Evolutionary conservation across 2,329 filamentous ascomycete species (phyloP).

Genomic region (Arthroderma sp.): DNA sequence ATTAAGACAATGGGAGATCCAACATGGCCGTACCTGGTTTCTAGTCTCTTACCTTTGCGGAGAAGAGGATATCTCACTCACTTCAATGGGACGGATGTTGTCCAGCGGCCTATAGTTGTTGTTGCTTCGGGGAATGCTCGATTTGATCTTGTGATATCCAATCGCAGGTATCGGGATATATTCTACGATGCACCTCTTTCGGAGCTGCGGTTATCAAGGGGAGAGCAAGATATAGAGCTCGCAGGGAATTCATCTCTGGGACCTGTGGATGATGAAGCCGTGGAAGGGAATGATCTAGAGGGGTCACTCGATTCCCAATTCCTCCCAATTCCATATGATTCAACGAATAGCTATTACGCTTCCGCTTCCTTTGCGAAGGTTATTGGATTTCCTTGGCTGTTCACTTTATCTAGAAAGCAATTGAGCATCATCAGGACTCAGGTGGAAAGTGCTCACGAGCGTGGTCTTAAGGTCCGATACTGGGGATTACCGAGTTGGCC

Average conservation of each 20-base stretch:
- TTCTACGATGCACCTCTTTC: conserved; percentile 44
- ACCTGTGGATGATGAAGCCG: background rate
- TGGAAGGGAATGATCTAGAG: background rate
- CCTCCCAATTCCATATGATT: conserved; percentile 31
- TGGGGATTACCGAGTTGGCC: conserved; percentile 47
- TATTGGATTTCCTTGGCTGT: conserved; percentile 39
- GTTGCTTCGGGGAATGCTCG: conserved; percentile 43
- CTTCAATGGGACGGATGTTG: conserved; percentile 32
- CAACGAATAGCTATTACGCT: conserved; percentile 45
- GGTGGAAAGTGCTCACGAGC: conserved; percentile 37
- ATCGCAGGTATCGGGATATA: conserved; percentile 38
- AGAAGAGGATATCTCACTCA: conserved; percentile 38
- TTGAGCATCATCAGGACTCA: conserved; percentile 37
- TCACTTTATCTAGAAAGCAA: conserved; percentile 34
- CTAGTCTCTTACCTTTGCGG: conserved; percentile 36
- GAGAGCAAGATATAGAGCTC: too few species aligned
- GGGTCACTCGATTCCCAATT: conserved; percentile 15
- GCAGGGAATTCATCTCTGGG: background rate
- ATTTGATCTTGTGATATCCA: conserved; percentile 34
- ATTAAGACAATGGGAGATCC: conserved; percentile 31
- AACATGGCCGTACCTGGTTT: conserved; percentile 25
- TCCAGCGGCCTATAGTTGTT: conserved; percentile 37
- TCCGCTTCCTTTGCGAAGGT: conserved; percentile 38
- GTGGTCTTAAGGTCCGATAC: conserved; percentile 44
- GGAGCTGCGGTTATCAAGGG: conserved; percentile 16